Conservation (phyloP, 345 rosid genomes). For the Linum lewisii region DNA sequence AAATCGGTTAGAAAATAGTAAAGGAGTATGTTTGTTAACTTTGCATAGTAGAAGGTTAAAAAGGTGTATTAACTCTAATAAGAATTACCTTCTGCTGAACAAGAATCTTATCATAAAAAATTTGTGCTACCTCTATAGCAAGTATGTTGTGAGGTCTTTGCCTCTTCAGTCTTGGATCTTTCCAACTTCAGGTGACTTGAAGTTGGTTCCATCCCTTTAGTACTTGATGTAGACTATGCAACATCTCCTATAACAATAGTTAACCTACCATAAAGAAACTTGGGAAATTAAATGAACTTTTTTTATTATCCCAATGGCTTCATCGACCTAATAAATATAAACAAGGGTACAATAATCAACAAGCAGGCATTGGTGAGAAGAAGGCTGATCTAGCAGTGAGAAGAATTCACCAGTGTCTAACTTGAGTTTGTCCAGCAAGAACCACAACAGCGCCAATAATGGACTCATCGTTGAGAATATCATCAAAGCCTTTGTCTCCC, state of each 20-base stretch:
- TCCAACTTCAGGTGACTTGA: constrained; percentile 43
- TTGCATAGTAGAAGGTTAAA: too few relatives aligned
- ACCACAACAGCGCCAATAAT: constrained; percentile 82
- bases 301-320: not conserved
- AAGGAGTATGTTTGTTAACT: too few relatives aligned
- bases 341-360: not conserved
- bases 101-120: constrained; percentile 61
- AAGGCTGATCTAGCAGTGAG: too few relatives aligned
- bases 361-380: not conserved
- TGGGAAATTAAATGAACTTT: not conserved
- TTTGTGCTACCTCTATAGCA: constrained; percentile 70
- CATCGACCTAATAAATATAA: constrained; percentile 2
- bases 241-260: constrained; percentile 28
- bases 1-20: too few relatives aligned
- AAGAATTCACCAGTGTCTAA: too few relatives aligned
- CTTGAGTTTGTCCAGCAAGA: constrained; percentile 87
- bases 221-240: constrained; percentile 23
- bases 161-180: constrained; percentile 68
- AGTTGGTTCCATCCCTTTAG: constrained; percentile 28
- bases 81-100: constrained; percentile 61
- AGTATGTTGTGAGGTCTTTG: constrained; percentile 46
- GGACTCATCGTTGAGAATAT: constrained; percentile 54
- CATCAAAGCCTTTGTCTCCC: constrained; percentile 76
- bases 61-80: too few relatives aligned
- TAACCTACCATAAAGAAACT: not conserved